These are phyloP conservation scores for Ophiostoma australiae DNA, from an alignment of 2,329 filamentous ascomycete genomes.

Conservation along the genomic window DNA sequence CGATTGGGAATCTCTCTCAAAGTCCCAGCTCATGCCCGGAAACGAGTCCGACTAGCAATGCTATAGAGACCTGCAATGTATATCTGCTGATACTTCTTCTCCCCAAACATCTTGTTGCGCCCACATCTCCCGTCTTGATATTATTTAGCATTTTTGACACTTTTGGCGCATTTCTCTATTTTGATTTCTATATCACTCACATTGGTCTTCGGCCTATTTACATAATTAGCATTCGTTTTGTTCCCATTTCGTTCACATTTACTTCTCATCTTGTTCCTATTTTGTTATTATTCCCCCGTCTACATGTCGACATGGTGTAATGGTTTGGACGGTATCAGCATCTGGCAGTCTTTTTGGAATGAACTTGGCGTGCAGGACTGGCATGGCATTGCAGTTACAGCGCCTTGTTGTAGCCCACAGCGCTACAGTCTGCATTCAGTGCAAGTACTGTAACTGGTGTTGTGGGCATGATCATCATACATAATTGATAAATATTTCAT, in stretches of 20 bases:
- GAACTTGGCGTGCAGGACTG: not conserved
- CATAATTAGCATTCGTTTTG: not conserved
- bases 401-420: not conserved
- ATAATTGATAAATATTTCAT: not conserved
- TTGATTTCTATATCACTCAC: not conserved
- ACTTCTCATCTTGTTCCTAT: not conserved
- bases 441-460: not conserved
- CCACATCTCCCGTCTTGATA: not conserved
- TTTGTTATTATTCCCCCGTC: not conserved
- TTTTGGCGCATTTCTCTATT: not conserved
- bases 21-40: constrained; percentile 32
- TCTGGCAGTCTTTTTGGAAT: not conserved
- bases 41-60: constrained; percentile 27
- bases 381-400: not conserved
- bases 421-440: not conserved
- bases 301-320: not conserved
- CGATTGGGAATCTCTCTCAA: constrained; percentile 37
- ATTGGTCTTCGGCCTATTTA: not conserved
- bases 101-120: not conserved
- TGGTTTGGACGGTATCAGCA: not conserved
- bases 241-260: not conserved
- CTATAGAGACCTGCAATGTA: not conserved
- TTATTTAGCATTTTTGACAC: not conserved
- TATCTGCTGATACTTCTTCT: not conserved
- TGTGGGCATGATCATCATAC: not conserved